Evolutionary conservation across 164 flowering plant species (phyloP).

Genomic region (Liriodendron chinense): DNA sequence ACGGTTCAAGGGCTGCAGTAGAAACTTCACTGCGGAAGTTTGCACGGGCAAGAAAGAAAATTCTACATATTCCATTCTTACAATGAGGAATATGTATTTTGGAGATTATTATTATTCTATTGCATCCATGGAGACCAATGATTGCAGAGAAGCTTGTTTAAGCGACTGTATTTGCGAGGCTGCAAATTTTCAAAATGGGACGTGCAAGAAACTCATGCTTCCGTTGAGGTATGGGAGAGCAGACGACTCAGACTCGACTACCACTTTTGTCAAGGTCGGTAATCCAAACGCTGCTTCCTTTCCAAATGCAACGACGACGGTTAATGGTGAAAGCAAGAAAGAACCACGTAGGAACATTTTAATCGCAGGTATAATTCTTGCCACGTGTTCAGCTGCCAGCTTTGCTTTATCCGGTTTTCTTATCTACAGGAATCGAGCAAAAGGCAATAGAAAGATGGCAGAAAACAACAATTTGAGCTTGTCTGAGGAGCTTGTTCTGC

Average conservation of each 20-base stretch:
- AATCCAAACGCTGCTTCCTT: background rate
- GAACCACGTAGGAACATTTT: background rate
- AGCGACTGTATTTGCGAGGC: background rate
- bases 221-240: conserved; percentile 29
- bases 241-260: background rate
- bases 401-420: conserved; percentile 6
- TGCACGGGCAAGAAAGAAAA: background rate
- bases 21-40: background rate
- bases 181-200: background rate
- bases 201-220: conserved; percentile 23
- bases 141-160: background rate
- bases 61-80: background rate
- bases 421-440: background rate
- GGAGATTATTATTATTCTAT: background rate
- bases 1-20: background rate
- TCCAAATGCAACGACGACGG: background rate
- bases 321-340: background rate
- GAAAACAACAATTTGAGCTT: background rate
- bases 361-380: conserved; percentile 8
- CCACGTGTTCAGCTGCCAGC: background rate
- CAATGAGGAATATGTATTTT: background rate
- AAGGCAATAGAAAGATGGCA: background rate
- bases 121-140: background rate
- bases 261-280: background rate
- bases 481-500: conserved; percentile 6